phyloP scores from a whole-genome alignment of 305 asterid genomes.

The Solanum hybrid region DNA sequence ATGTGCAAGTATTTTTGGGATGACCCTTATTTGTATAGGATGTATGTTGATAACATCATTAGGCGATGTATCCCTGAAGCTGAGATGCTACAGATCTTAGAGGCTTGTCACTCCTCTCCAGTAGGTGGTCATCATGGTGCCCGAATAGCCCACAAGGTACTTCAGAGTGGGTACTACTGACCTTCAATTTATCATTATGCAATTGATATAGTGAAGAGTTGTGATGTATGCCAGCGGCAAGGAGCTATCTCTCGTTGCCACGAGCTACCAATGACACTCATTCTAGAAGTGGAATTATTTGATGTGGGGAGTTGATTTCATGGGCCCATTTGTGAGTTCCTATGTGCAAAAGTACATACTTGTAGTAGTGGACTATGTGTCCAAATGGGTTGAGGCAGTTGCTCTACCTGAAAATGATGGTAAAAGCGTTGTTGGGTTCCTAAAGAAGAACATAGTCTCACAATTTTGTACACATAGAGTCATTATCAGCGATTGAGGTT shows the following conservation, averaged over 20 bases:
- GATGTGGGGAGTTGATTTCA: background rate
- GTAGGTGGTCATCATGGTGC: background rate
- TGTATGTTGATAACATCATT: too few relatives aligned
- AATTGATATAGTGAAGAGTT: background rate
- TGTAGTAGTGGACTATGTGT: background rate
- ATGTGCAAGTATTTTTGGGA: background rate
- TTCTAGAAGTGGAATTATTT: background rate
- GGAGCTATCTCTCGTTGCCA: background rate
- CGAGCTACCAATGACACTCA: background rate
- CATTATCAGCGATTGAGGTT: background rate
- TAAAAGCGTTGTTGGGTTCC: too few relatives aligned
- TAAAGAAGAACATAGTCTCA: too few relatives aligned
- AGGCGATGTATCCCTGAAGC: background rate
- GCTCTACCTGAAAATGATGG: background rate
- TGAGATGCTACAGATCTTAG: background rate
- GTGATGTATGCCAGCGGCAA: background rate
- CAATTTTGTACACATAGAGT: background rate
- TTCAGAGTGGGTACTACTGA: background rate
- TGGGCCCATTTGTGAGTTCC: background rate
- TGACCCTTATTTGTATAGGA: background rate
- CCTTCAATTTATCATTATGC: background rate
- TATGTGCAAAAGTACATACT: background rate
- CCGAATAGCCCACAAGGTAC: background rate
- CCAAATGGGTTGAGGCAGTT: background rate
- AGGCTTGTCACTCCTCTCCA: background rate